These are phyloP conservation scores for Ceratocystis smalleyi DNA, from an alignment of 2,329 filamentous ascomycete genomes.

Conservation along the genomic window DNA sequence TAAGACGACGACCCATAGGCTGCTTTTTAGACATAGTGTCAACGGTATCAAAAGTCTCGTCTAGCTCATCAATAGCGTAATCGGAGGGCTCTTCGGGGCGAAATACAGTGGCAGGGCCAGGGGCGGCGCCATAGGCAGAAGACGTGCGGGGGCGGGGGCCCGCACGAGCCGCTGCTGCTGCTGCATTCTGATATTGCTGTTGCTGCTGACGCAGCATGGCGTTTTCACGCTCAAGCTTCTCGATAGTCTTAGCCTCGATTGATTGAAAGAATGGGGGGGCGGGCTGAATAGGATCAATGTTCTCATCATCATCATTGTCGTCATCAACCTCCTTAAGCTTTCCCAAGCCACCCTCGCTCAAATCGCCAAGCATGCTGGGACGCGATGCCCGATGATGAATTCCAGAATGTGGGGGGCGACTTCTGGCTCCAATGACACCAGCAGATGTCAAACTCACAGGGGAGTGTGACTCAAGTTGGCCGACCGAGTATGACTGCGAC, in stretches of 20 bases:
- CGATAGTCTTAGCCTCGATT: conserved; percentile 46
- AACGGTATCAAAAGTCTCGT: conserved; percentile 41
- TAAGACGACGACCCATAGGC: conserved; percentile 37
- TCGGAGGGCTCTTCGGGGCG: conserved; percentile 43
- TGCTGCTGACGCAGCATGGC: conserved; percentile 43
- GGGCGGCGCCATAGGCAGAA: conserved; percentile 35
- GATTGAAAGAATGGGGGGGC: conserved; percentile 34
- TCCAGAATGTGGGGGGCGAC: conserved; percentile 41
- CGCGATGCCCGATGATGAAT: conserved; percentile 70
- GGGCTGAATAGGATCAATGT: conserved; percentile 34
- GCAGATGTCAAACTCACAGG: conserved; percentile 29
- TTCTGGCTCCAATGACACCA: conserved; percentile 36
- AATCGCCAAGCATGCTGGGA: conserved; percentile 59
- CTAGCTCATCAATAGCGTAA: conserved; percentile 56
- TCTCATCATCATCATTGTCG: conserved; percentile 51
- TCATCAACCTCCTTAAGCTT: conserved; percentile 58
- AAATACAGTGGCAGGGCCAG: conserved; percentile 33
- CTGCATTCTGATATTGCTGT: conserved; percentile 35
- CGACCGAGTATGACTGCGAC: conserved; percentile 92
- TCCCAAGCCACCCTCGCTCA: conserved; percentile 48
- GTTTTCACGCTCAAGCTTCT: conserved; percentile 47
- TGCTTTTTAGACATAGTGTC: conserved; percentile 33
- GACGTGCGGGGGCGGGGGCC: conserved; percentile 23
- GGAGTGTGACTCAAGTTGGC: conserved; percentile 62
- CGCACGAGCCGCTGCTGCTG: conserved; percentile 21